phyloP scores from a whole-genome alignment of 2,329 filamentous ascomycete species.

The Penicillium sp. region DNA sequence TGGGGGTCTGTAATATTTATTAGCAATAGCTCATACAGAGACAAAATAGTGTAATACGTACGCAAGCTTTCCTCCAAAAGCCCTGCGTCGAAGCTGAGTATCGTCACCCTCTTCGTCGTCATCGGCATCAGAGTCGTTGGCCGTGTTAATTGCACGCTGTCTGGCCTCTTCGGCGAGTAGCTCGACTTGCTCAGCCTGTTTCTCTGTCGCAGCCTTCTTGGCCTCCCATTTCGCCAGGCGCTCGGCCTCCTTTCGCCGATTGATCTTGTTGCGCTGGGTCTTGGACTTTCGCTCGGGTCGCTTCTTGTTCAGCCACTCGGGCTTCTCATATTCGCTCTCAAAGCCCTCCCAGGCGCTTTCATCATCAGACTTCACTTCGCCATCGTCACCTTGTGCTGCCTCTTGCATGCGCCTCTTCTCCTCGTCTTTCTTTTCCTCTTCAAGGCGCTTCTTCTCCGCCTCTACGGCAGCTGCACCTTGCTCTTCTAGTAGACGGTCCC shows the following conservation, averaged over 20 bases:
- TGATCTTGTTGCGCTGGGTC: conserved; percentile 81
- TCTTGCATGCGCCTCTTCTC: conserved; percentile 68
- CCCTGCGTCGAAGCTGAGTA: conserved; percentile 65
- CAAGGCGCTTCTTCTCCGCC: conserved; percentile 72
- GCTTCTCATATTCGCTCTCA: conserved; percentile 75
- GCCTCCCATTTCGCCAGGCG: conserved; percentile 72
- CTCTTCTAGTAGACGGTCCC: conserved; percentile 71
- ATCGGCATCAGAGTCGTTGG: conserved; percentile 36
- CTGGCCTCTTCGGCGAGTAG: conserved; percentile 60
- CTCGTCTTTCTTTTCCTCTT: conserved; percentile 65
- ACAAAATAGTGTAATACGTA: conserved; percentile 31
- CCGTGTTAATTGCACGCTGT: conserved; percentile 52
- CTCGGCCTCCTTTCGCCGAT: conserved; percentile 86
- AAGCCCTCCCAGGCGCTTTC: conserved; percentile 91
- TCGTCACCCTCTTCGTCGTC: conserved; percentile 59
- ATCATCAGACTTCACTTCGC: conserved; percentile 75
- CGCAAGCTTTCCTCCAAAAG: conserved; percentile 65
- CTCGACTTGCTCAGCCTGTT: conserved; percentile 71
- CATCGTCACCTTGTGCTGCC: conserved; percentile 74
- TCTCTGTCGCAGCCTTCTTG: conserved; percentile 70
- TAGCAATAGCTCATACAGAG: conserved; percentile 14
- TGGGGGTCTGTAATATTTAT: conserved; percentile 47
- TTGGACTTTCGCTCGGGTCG: conserved; percentile 82
- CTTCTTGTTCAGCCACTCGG: conserved; percentile 69
- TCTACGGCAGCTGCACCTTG: conserved; percentile 80